Conservation (phyloP, 495 filamentous ascomycete genomes). For the Penicillium simplicissimum region DNA sequence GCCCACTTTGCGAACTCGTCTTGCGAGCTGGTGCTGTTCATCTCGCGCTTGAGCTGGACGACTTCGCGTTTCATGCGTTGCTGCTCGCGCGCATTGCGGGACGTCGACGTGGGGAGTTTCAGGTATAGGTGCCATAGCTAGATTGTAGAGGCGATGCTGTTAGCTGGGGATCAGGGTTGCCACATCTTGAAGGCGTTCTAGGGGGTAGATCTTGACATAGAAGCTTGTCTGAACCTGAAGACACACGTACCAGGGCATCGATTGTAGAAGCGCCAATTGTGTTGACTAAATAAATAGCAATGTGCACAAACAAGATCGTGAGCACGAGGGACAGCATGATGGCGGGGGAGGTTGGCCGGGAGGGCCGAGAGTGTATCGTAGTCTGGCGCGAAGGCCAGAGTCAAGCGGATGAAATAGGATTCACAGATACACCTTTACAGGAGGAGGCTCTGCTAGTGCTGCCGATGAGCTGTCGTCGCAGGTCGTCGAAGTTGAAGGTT, state of each 20-base stretch:
- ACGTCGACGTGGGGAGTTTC: constrained; percentile 65
- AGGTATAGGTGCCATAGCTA: constrained; percentile 86
- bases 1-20: constrained; percentile 99
- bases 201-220: neutral
- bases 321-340: constrained; percentile 81
- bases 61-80: constrained; percentile 68
- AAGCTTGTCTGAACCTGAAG: neutral
- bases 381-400: neutral
- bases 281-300: constrained; percentile 82
- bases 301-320: constrained; percentile 76
- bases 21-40: constrained; percentile 86
- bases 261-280: constrained; percentile 79
- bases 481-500: constrained; percentile 2
- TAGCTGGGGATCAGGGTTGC: constrained; percentile 3
- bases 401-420: neutral
- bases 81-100: constrained; percentile 61
- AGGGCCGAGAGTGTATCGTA: constrained; percentile 13
- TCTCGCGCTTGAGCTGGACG: constrained; percentile 72
- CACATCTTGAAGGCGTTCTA: neutral
- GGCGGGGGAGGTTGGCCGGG: constrained; percentile 21
- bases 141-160: constrained; percentile 14
- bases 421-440: neutral
- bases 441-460: neutral
- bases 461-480: neutral
- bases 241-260: constrained; percentile 68